Evolutionary conservation across 768 basidiomycete species (phyloP).

Genomic region (Agrocybe chaxingu): DNA sequence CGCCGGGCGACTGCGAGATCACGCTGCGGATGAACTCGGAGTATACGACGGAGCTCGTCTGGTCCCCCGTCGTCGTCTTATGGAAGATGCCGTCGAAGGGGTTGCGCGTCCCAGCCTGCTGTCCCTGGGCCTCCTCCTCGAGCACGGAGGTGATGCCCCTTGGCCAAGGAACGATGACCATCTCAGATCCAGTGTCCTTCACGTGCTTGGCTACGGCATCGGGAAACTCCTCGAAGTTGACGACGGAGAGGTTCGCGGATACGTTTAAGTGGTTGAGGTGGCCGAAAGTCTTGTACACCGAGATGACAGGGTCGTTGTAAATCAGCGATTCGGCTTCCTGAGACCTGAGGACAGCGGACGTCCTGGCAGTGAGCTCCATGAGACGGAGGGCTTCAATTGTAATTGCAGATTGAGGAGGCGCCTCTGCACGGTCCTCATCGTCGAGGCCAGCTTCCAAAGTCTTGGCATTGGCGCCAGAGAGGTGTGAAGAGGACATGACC

Average conservation of each 20-base stretch:
- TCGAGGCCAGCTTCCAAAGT: conserved; percentile 14
- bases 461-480: conserved; percentile 20
- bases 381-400: conserved; percentile 81
- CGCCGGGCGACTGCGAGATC: conserved; percentile 65
- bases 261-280: conserved; percentile 66
- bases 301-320: conserved; percentile 66
- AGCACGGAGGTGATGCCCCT: conserved; percentile 32
- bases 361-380: conserved; percentile 85
- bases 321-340: conserved; percentile 71
- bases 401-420: conserved; percentile 20
- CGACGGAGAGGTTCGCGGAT: conserved; percentile 69
- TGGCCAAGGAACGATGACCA: conserved; percentile 87
- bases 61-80: conserved; percentile 42
- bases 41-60: conserved; percentile 55
- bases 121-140: conserved; percentile 21
- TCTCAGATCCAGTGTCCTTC: conserved; percentile 52
- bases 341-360: conserved; percentile 82
- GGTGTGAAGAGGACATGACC: not conserved
- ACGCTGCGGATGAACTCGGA: conserved; percentile 85
- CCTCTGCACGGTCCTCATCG: not conserved
- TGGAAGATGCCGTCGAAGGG: conserved; percentile 84
- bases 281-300: conserved; percentile 76
- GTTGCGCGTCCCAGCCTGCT: conserved; percentile 32
- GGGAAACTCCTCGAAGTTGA: conserved; percentile 72
- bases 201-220: conserved; percentile 62